Base-by-base conservation (phyloP, 371 early-diverging fungal species). In the Smittium culicis region DNA sequence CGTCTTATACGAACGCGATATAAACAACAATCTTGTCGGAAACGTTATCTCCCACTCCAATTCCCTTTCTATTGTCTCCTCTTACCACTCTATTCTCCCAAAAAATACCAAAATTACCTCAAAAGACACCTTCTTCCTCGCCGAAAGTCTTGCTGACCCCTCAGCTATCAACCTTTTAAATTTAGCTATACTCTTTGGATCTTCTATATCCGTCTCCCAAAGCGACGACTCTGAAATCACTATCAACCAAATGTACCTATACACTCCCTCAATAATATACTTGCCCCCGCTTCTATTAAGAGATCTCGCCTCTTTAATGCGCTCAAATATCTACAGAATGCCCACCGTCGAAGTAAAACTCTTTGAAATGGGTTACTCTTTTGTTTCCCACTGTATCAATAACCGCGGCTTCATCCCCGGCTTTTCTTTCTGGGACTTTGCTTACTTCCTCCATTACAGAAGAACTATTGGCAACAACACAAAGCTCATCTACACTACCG, bases 381-480 rank as follows among this genome's bases (percentile, higher is more conserved):
- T 70, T 35, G 66, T 67, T 1, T 71, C 64, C 20, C 68, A 72
- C 64, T 68, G 76, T 64, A 66, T 76, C 33, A 70, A 62, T 73
- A 57, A 71, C 66, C 62, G 69, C 57, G 54, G 69, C 77, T 45
- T 45, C 45, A 28, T 77, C 74, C 66, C 84, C 77, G 66, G 69
- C 63, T 35, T 30, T 64, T 64, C 73, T 5, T 45, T 96, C 67
- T 86, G 89, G 81, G 94, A 94, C 79, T 71, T 79, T 17, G 69
- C 91, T 56, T 83, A 90, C 14, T 89, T 95, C 76, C 80, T 79
- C 65, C 85, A 87, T 69, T 80, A 91, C 61, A 78, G 85, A 67
- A 83, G 80, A 45, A 74, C 87, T 30, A 87, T 99, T 68, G 99
- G 99, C 59, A 96, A 96, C 28, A 74, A 85, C 35, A 79, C 98